Conservation (phyloP, 2,329 filamentous ascomycete genomes). For the Intubia oerlemansii region DNA sequence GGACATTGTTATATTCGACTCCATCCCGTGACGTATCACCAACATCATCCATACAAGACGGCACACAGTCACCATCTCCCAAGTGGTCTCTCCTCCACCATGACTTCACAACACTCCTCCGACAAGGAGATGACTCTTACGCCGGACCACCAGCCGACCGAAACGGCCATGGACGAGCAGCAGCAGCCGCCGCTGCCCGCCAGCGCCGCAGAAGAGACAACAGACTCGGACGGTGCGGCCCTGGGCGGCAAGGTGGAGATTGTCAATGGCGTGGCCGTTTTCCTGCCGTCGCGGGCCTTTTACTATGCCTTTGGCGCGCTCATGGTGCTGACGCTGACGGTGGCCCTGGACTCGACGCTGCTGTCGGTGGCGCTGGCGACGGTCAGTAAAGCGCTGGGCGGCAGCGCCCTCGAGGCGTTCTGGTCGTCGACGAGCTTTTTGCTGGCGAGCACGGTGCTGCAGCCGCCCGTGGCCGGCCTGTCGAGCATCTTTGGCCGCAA, state of each 20-base stretch:
- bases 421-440: conserved; percentile 54
- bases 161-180: too few species aligned
- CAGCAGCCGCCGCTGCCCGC: too few species aligned
- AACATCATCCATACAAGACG: too few species aligned
- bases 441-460: conserved; percentile 37
- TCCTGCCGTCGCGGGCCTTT: conserved; percentile 17
- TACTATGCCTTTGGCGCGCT: conserved; percentile 28
- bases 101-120: too few species aligned
- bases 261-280: conserved; percentile 9
- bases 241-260: conserved; percentile 8
- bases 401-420: conserved; percentile 39
- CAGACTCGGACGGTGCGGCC: too few species aligned
- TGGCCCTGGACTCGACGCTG: conserved; percentile 43
- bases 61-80: too few species aligned
- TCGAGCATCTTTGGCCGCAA: conserved; percentile 9
- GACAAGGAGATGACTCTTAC: too few species aligned
- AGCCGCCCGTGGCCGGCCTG: conserved; percentile 20
- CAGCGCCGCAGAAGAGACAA: too few species aligned
- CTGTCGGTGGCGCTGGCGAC: conserved; percentile 36
- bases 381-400: conserved; percentile 27
- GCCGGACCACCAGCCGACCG: too few species aligned
- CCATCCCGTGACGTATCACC: too few species aligned
- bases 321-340: conserved; percentile 34
- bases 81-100: too few species aligned
- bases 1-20: too few species aligned